Base-by-base conservation (phyloP, 2,329 filamentous ascomycete genomes). In the Chaetomium olivaceum region DNA sequence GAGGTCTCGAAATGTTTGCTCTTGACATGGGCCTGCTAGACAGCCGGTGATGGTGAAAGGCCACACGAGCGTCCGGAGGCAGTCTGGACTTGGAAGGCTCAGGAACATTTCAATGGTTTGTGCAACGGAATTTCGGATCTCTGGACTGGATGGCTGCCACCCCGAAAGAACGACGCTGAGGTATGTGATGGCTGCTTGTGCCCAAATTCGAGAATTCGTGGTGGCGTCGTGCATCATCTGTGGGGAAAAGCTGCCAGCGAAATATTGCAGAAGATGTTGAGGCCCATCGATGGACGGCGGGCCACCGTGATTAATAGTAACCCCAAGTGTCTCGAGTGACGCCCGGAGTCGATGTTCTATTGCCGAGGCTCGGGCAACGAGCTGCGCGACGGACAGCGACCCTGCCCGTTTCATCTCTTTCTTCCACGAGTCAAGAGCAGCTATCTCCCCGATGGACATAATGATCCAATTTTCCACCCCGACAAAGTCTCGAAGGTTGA, bases 381-480 rank as follows among this genome's bases (percentile, higher is more conserved):
- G 77, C 63, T 84, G 79, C 3, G 74, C 71, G 61, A 79, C 75
- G 12, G 82, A 82, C 1, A 87, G 75, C 0, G 77, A 78, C 4
- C 81, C 81, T 4, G 73, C 69, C 56, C 73, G 72, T 57, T 77
- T 80, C 67, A 79, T 79, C 25, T 80, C 74, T 69, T 81, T 81
- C 74, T 87, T 89, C 81, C 83, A 87, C 1, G 81, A 78, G 60
- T 85, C 80, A 7, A 89, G 77, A 0, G 79, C 73, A 16, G 85
- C 78, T 56, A 86, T 81, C 23, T 85, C 80, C 14, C 81, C 82
- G 52, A 89, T 80, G n/a, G 81, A 76, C 55, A 83, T 75, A 55
- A 89, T 69, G 0, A 81, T 81, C 83, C 84, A 86, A 73, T 87
- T 88, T 54, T 84, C 77, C 66, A 85, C 79, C 1, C 87, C 86